Conservation (phyloP, 306 rosid genomes). For the Quercus mongolica region DNA sequence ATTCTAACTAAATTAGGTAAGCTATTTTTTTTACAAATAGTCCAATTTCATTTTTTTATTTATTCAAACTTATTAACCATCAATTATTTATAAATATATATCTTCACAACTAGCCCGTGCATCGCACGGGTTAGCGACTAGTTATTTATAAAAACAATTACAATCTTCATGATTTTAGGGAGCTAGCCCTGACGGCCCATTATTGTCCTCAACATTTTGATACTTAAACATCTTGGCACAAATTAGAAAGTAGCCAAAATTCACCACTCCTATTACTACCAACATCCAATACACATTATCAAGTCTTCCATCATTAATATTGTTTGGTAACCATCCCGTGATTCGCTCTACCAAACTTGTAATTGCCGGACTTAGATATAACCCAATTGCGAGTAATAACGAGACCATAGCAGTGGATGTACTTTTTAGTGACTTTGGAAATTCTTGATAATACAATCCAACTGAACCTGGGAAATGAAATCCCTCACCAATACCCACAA, state of each 20-base stretch:
- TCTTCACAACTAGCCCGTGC: too few relatives aligned
- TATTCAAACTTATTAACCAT: too few relatives aligned
- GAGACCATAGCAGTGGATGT: slow-evolving; percentile 35
- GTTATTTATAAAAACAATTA: too few relatives aligned
- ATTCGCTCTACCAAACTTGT: background rate
- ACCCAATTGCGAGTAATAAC: slow-evolving; percentile 24
- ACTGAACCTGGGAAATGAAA: slow-evolving; percentile 26
- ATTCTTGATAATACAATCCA: slow-evolving; percentile 17
- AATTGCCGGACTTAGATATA: slow-evolving; percentile 12
- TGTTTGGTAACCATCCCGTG: slow-evolving; percentile 24
- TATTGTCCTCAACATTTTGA: background rate
- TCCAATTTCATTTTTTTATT: too few relatives aligned
- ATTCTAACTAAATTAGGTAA: too few relatives aligned
- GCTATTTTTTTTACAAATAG: too few relatives aligned
- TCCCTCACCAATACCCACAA: slow-evolving; percentile 18
- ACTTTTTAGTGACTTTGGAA: slow-evolving; percentile 23
- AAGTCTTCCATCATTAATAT: slow-evolving; percentile 27
- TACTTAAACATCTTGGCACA: slow-evolving; percentile 21
- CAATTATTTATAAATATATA: too few relatives aligned
- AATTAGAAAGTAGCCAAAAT: slow-evolving; percentile 23
- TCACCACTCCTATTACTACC: slow-evolving; percentile 3
- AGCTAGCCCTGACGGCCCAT: background rate
- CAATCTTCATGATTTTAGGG: too few relatives aligned
- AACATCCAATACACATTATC: slow-evolving; percentile 28
- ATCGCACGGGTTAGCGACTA: too few relatives aligned